Conservation (phyloP, 805 yeast species). For the Metschnikowia baotianmanensis region DNA sequence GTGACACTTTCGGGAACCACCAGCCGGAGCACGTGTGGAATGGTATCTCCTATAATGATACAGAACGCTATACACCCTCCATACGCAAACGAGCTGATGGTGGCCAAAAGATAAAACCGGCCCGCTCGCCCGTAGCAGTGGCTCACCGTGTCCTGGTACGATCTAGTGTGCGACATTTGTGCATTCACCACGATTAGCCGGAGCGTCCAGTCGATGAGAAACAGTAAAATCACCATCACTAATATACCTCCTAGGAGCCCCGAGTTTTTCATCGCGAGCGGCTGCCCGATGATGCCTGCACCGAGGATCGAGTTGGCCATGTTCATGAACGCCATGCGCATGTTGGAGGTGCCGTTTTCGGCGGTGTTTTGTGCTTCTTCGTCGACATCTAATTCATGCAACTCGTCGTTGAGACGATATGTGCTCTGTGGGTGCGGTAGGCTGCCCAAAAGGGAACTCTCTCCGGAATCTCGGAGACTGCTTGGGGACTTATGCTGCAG, state of each 20-base stretch:
- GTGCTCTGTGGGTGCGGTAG: background rate
- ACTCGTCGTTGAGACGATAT: no score
- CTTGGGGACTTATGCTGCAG: no score
- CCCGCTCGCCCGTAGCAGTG: conserved; percentile 78
- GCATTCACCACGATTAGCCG: conserved; percentile 79
- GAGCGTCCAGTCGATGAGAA: conserved; percentile 84
- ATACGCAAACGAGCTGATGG: conserved; percentile 87
- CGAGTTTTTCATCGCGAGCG: conserved; percentile 78
- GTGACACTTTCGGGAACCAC: conserved; percentile 50
- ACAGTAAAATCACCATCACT: conserved; percentile 56
- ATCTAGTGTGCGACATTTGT: conserved; percentile 66
- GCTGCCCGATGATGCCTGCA: conserved; percentile 94
- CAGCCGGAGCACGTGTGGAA: conserved; percentile 82
- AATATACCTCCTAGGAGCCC: conserved; percentile 76
- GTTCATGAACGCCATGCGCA: conserved; percentile 92
- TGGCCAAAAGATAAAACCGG: conserved; percentile 58
- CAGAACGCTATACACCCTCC: conserved; percentile 95
- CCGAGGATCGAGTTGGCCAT: conserved; percentile 96
- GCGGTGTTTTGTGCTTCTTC: conserved; percentile 1
- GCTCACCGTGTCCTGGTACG: conserved; percentile 84
- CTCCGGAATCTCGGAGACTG: no score
- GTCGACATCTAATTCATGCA: conserved; percentile 9
- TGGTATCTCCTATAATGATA: conserved; percentile 91
- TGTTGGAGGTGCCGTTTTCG: conserved; percentile 32
- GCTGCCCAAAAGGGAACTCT: background rate